Evolutionary conservation across 345 rosid species (phyloP).

Genomic region (Murraya paniculata): DNA sequence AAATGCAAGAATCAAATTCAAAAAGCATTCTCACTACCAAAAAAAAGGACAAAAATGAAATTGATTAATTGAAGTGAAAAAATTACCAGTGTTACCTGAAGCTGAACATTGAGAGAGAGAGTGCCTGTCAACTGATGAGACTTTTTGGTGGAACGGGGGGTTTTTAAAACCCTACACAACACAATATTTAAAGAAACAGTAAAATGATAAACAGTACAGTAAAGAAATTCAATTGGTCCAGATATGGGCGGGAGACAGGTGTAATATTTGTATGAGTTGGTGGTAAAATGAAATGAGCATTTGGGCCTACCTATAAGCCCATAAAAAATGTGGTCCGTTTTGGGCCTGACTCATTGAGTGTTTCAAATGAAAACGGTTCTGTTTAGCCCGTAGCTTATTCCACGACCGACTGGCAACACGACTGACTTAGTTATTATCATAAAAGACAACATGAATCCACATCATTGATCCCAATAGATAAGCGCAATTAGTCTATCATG

Average conservation of each 20-base stretch:
- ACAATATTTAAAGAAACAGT: not conserved
- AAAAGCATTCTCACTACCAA: not conserved
- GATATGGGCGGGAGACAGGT: not conserved
- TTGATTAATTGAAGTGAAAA: not conserved
- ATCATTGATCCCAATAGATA: too few relatives aligned
- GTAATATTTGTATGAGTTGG: not conserved
- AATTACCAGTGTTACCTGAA: not conserved
- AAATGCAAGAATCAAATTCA: not conserved
- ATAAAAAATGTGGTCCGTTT: not conserved
- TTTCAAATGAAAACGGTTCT: too few relatives aligned
- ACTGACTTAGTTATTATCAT: too few relatives aligned
- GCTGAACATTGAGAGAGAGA: not conserved
- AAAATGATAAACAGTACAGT: too few relatives aligned
- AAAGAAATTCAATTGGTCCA: not conserved
- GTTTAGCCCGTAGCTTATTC: too few relatives aligned
- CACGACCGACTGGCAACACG: too few relatives aligned
- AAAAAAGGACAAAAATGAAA: not conserved
- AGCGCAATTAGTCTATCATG: too few relatives aligned
- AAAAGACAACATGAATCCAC: not conserved
- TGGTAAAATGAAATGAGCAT: not conserved
- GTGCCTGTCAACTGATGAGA: not conserved
- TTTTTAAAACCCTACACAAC: constrained; percentile 6
- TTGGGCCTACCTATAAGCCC: not conserved
- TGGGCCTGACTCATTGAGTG: not conserved
- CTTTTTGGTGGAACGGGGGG: not conserved